Base-by-base conservation (phyloP, 2,329 filamentous ascomycete species). In the Penicillium sp. region DNA sequence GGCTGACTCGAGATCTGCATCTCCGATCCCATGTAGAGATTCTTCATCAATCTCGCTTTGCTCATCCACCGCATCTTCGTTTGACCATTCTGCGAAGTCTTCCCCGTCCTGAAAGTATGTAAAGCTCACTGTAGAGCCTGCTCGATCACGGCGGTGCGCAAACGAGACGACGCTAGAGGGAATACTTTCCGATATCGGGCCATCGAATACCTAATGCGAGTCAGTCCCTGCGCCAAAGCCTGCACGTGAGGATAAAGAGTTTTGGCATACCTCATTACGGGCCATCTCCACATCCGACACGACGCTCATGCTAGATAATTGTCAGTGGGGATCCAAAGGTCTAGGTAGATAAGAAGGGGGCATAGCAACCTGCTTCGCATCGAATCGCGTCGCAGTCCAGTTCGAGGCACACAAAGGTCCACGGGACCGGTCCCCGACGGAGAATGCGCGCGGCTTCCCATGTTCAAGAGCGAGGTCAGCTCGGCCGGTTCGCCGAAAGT, bases 221-320 rank as follows among this genome's bases (percentile, higher is more conserved):
- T 40, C 46, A 46, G 50, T 47, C 46, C 19, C 30, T 50, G 37
- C 19, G 16, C 38, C 36, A 25, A 38, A 48, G 50, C 22, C 37
- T 52, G 17, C 38, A 40, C 14, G 30, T 38, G 44, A 10, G 36
- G 14, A 31, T 25, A 40, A 37, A 25, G n/a, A 12, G 22, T 55
- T 55, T 25, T 62, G 55, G 67, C 75, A 50, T 69, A 94, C 90
- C 84, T 97, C 93, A 72, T 96, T 90, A 49, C 95, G 91, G 19
- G 94, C 93, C 94, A 99, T 97, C 73, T 97, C 93, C n/a, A 97
- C 92, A 74, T 96, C 91, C 63, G 91, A 91, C 65, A 96, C 88
- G 64, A 97, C 87, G 75, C 90, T 96, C 35, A 87, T 75, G 63
- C 78, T 82, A 61, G 6, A 50, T 9, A 28, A 16, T 40, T 4